Base-by-base conservation (phyloP, 1,139 yeast genomes). In the Waltiozyma sp. region DNA sequence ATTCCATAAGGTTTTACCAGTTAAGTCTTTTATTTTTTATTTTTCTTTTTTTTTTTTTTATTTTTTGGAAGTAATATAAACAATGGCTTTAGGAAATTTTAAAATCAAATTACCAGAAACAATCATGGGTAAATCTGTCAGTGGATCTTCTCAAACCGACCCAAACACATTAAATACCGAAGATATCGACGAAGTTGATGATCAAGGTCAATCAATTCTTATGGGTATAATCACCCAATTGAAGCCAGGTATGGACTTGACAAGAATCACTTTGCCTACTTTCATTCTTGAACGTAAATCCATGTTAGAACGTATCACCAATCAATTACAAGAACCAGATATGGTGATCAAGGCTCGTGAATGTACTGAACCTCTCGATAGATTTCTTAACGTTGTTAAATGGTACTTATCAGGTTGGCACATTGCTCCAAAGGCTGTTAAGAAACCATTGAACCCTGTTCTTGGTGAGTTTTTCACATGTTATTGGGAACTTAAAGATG, bases 391-490 rank as follows among this genome's bases (percentile, higher is more conserved):
- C 40, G 79, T 91, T 10, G 77, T 84, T 38, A 77, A 80, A 55
- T 91, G 96, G 95, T 91, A 89, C 59, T 69, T 91, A 59, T 77
- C 96, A 2, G 88, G 94, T 40, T 91, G 97, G 97, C 97, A 91
- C 58, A 89, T 91, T 58, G 93, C 96, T 1, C 98, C 98, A 21
- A 91, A 89, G 59, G 98, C 97, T 1, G 98, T 91, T 13, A 91
- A 93, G 61, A 91, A 91, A 63, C 98, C 98, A 0, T 69, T 91
- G 54, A 91, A 91, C 56, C 98, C 98, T 1, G 88, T 93, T 7
- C 63, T 91, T 28, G 97, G 97, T 26, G 98, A 91, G 60, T 73
- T 81, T 52, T 91, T 87, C 60, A 72, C 85, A 16, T 83, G 96
- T 57, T 89, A 84, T 59, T 91, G 98, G 98, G 93, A 87, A 53